Percentiles rank a stretch among this genome's conserved stretches.
Evolutionary conservation across 2,329 filamentous ascomycete genomes (phyloP).

Genomic region (Fonsecaea nubica): DNA sequence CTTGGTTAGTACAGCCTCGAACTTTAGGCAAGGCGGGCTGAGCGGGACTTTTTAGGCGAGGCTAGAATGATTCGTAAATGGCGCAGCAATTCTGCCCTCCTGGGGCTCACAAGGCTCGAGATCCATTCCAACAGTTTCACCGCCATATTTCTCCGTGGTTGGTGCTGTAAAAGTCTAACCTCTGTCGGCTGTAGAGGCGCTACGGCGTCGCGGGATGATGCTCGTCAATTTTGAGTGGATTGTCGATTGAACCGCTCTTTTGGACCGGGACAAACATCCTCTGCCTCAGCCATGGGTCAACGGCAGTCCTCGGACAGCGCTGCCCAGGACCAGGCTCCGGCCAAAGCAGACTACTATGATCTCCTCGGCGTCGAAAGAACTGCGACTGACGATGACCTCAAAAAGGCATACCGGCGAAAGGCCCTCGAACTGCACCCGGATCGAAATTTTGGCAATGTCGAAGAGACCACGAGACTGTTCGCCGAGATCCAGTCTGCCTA

Average conservation of each 20-base stretch:
- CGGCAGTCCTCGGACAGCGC: conserved; percentile 48
- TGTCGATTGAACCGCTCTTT: background rate
- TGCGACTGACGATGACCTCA: conserved; percentile 88
- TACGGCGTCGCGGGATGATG: background rate
- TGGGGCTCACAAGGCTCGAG: background rate
- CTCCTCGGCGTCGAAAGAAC: conserved; percentile 74
- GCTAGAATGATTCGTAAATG: background rate
- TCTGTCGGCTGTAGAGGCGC: background rate
- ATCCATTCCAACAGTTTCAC: conserved; percentile 8
- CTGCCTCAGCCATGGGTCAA: conserved; percentile 50
- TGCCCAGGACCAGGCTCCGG: conserved; percentile 36
- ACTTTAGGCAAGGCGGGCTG: background rate
- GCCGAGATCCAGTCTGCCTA: conserved; percentile 93
- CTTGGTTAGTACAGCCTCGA: background rate
- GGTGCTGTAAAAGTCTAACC: background rate
- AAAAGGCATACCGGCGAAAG: conserved; percentile 88
- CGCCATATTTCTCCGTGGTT: background rate
- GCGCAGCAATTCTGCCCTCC: background rate
- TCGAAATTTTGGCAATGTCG: conserved; percentile 85
- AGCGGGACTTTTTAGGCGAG: background rate
- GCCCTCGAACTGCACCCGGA: conserved; percentile 95
- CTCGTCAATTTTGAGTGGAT: conserved; percentile 8
- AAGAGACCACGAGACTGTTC: conserved; percentile 82
- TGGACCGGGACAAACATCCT: background rate
- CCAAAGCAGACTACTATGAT: conserved; percentile 68